Conservation (phyloP, 768 basidiomycete species). For the Mycena metata region DNA sequence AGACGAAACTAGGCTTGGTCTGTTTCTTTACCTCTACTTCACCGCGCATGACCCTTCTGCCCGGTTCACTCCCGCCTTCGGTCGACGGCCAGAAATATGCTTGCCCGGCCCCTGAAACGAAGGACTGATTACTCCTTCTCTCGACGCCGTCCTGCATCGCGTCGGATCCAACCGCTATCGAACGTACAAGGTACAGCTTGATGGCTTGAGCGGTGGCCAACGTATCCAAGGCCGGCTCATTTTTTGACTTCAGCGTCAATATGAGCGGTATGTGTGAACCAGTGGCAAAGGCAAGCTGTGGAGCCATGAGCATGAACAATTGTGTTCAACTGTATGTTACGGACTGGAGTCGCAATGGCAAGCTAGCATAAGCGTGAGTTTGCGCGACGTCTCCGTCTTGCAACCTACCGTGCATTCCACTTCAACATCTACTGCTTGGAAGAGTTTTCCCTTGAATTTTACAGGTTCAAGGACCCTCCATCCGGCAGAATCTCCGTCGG, state of each 20-base stretch:
- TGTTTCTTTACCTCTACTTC: slow-evolving; percentile 64
- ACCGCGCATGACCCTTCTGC: slow-evolving; percentile 58
- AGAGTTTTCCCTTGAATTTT: slow-evolving; percentile 50
- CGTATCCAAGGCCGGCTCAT: slow-evolving; percentile 64
- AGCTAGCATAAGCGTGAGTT: slow-evolving; percentile 48
- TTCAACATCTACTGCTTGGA: slow-evolving; percentile 49
- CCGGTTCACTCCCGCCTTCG: slow-evolving; percentile 47
- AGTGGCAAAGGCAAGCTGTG: slow-evolving; percentile 62
- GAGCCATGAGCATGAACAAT: not conserved
- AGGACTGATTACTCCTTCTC: slow-evolving; percentile 61
- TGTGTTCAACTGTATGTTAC: slow-evolving; percentile 38
- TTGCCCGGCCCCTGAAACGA: slow-evolving; percentile 55
- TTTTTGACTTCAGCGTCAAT: slow-evolving; percentile 58
- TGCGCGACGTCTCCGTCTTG: not conserved
- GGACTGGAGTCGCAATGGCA: slow-evolving; percentile 60
- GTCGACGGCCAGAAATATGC: slow-evolving; percentile 65
- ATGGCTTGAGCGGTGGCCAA: slow-evolving; percentile 58
- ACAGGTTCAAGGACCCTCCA: slow-evolving; percentile 51
- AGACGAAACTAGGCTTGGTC: slow-evolving; percentile 58
- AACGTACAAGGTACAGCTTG: slow-evolving; percentile 60
- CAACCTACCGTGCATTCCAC: slow-evolving; percentile 50
- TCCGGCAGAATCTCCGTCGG: slow-evolving; percentile 53
- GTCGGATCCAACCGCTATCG: slow-evolving; percentile 62
- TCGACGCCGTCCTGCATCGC: slow-evolving; percentile 55
- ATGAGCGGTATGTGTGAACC: slow-evolving; percentile 65